These are phyloP conservation scores for Beverwykella pulmonaria DNA, from an alignment of 495 filamentous ascomycete genomes.

Conservation along the genomic window DNA sequence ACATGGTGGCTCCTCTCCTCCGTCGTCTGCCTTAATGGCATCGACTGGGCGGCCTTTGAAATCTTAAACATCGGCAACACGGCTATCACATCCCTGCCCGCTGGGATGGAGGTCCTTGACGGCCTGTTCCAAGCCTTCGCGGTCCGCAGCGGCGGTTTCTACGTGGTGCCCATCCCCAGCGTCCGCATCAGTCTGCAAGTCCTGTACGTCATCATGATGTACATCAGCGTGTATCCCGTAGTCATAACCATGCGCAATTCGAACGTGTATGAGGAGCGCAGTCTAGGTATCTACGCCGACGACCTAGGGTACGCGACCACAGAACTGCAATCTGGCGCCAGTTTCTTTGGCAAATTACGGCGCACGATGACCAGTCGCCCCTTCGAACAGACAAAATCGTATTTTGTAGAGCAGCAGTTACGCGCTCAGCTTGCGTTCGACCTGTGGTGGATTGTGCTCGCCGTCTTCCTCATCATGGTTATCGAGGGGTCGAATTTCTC, in stretches of 20 bases:
- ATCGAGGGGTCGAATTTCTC: slow-evolving; percentile 71
- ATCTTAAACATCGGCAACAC: slow-evolving; percentile 75
- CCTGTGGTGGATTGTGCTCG: slow-evolving; percentile 80
- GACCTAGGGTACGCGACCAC: slow-evolving; percentile 46
- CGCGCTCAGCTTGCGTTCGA: slow-evolving; percentile 83
- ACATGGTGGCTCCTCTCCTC: slow-evolving; percentile 80
- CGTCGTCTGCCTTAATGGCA: slow-evolving; percentile 72
- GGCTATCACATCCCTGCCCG: slow-evolving; percentile 59
- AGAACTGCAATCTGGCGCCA: slow-evolving; percentile 21
- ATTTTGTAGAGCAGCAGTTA: slow-evolving; percentile 70
- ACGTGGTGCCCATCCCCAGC: slow-evolving; percentile 71
- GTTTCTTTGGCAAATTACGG: slow-evolving; percentile 35
- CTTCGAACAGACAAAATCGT: slow-evolving; percentile 48
- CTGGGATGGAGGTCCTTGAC: slow-evolving; percentile 66
- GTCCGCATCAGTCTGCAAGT: slow-evolving; percentile 74
- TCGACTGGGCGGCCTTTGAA: slow-evolving; percentile 83
- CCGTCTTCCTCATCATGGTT: slow-evolving; percentile 71
- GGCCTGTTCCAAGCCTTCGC: slow-evolving; percentile 84
- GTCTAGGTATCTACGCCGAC: slow-evolving; percentile 67
- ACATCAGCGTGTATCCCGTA: slow-evolving; percentile 67
- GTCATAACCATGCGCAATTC: slow-evolving; percentile 58
- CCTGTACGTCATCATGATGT: slow-evolving; percentile 87
- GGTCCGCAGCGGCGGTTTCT: slow-evolving; percentile 82
- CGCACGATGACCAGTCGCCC: slow-evolving; percentile 40
- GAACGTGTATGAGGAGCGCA: slow-evolving; percentile 59